Base-by-base conservation (phyloP, 169 alveolate genomes). In the Plasmodium sp. region DNA sequence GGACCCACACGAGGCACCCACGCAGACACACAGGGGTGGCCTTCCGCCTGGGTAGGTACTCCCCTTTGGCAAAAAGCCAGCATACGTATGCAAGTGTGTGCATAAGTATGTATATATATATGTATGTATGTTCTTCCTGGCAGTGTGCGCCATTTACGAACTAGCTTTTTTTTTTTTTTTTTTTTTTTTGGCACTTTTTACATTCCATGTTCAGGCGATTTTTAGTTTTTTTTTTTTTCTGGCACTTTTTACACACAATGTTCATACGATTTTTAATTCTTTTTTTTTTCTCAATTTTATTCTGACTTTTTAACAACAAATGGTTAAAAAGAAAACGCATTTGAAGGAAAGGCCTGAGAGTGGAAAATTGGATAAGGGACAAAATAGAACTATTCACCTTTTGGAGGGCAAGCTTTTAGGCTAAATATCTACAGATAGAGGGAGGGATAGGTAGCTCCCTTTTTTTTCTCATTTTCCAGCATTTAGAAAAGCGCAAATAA, bases 151-250 rank as follows among this genome's bases (percentile, higher is more conserved):
- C 6, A 84, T 12, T 71, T 72, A n/a, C 51, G 48, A 71, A 39
- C 83, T 84, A 54, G 90, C 45, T 81, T 45, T 62, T 62, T 67
- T 62, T 33, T 83, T 45, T 58, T n/a, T n/a, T 62, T 16, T 14
- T 67, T 84, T 84, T 84, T 83, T 36, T 67, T 36, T 33, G 34
- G 43, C 45, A 7, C 27, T 62, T 83, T 84, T 84, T 51, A 67
- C 33, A 56, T 31, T 56, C 51, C 91, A 27, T 10, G 81, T 56
- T 82, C 91, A 82, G 58, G 36, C 39, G 45, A 67, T 84, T 45
- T 84, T 33, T 16, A 84, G 74, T 67, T 84, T 71, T 83, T 84
- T 67, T 71, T 36, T 84, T 84, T 71, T 83, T 51, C 62, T 16
- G 62, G 62, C 62, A 16, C 22, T 51, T 3, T 14, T 51, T 51